These are phyloP conservation scores for Arachnomyces sp. DNA, from an alignment of 2,329 filamentous ascomycete species.

Conservation along the genomic window DNA sequence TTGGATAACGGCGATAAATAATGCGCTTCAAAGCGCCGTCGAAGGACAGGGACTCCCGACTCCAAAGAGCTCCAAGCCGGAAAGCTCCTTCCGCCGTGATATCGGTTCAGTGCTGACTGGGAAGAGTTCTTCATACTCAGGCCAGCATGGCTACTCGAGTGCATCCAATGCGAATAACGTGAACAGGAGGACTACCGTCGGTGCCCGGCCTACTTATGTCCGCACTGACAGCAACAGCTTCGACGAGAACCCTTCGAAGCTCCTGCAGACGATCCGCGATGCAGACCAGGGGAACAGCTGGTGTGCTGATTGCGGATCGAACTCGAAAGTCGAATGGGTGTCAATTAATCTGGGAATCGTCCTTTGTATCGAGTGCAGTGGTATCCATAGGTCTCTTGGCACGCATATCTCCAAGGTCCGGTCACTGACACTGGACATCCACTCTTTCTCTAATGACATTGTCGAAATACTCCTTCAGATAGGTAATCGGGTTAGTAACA, in stretches of 20 bases:
- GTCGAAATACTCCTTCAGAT: slow-evolving; percentile 86
- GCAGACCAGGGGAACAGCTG: slow-evolving; percentile 86
- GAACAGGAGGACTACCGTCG: slow-evolving; percentile 80
- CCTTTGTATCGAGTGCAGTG: slow-evolving; percentile 95
- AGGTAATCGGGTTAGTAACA: slow-evolving; percentile 91
- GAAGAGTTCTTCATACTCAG: slow-evolving; percentile 64
- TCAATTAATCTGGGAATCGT: slow-evolving; percentile 96
- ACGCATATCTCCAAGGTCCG: slow-evolving; percentile 97
- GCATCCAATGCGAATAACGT: slow-evolving; percentile 50
- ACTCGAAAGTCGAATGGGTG: slow-evolving; percentile 94
- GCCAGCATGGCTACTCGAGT: slow-evolving; percentile 43
- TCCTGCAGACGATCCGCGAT: slow-evolving; percentile 80
- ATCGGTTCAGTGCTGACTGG: slow-evolving; percentile 90
- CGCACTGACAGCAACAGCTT: slow-evolving; percentile 63
- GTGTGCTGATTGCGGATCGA: slow-evolving; percentile 91
- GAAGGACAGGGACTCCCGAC: slow-evolving; percentile 62
- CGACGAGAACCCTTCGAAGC: slow-evolving; percentile 75
- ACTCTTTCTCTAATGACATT: slow-evolving; percentile 93
- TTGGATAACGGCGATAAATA: slow-evolving; percentile 96
- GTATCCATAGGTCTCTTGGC: slow-evolving; percentile 89
- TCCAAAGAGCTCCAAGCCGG: slow-evolving; percentile 38
- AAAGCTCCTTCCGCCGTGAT: slow-evolving; percentile 62
- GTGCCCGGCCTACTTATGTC: slow-evolving; percentile 68
- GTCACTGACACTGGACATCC: slow-evolving; percentile 89
- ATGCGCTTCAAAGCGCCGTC: slow-evolving; percentile 90